Evolutionary conservation across 2,329 filamentous ascomycete genomes (phyloP).

Genomic region (Bipolaris cookei): DNA sequence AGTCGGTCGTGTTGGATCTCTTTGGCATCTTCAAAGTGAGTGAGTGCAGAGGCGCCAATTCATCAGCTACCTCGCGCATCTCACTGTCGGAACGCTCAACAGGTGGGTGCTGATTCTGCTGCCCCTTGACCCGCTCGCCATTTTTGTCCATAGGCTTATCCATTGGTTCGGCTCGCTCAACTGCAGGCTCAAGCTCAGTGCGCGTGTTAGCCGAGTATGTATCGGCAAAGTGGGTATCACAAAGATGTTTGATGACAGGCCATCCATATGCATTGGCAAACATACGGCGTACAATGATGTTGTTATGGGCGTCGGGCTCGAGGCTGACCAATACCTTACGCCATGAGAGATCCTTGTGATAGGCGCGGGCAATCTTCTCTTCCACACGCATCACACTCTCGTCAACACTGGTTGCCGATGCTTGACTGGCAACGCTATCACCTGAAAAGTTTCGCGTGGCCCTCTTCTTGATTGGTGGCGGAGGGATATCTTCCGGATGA

Average conservation of each 20-base stretch:
- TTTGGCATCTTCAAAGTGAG: constrained; percentile 31
- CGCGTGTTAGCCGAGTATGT: constrained; percentile 68
- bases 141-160: constrained; percentile 63
- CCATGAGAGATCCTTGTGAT: constrained; percentile 91
- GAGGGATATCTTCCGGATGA: constrained; percentile 89
- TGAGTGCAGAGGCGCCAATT: constrained; percentile 44
- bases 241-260: constrained; percentile 94
- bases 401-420: constrained; percentile 41
- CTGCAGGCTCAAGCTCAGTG: constrained; percentile 70
- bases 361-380: constrained; percentile 95
- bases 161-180: constrained; percentile 71
- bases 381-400: constrained; percentile 83
- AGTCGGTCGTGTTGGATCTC: constrained; percentile 35
- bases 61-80: constrained; percentile 55
- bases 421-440: constrained; percentile 39
- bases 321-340: constrained; percentile 94
- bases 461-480: constrained; percentile 65
- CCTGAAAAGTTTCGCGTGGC: constrained; percentile 46
- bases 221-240: constrained; percentile 91
- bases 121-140: constrained; percentile 68
- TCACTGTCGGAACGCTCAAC: constrained; percentile 56
- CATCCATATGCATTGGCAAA: constrained; percentile 98
- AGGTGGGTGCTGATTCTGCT: constrained; percentile 48
- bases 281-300: constrained; percentile 94
- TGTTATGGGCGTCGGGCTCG: constrained; percentile 97